A percentile compares a stretch with the other conserved stretches of the same genome.
phyloP scores from a whole-genome alignment of 2,329 filamentous ascomycete genomes.

The Gnomoniopsis sp. region DNA sequence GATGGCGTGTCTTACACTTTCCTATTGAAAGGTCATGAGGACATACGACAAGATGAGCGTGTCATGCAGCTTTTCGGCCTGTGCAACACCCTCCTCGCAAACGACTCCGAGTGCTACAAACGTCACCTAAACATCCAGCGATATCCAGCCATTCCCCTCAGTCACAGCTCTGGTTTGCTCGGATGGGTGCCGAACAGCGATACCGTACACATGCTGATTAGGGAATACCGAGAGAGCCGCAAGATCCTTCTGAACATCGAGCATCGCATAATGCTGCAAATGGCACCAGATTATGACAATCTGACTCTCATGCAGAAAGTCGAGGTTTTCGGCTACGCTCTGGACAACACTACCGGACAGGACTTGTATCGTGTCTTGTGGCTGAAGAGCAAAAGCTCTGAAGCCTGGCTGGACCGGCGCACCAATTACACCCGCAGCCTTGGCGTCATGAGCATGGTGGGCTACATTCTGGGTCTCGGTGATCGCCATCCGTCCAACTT shows the following conservation, averaged over 20 bases:
- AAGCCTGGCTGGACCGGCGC: conserved; percentile 93
- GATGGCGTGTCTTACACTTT: conserved; percentile 88
- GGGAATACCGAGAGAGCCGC: conserved; percentile 93
- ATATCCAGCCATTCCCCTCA: conserved; percentile 94
- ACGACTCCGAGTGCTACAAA: conserved; percentile 96
- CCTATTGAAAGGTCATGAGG: conserved; percentile 96
- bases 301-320: conserved; percentile 99
- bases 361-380: conserved; percentile 97
- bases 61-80: conserved; percentile 99
- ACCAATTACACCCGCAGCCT: conserved; percentile 99
- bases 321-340: conserved; percentile 96
- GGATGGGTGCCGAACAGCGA: conserved; percentile 98
- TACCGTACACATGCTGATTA: conserved; percentile 92
- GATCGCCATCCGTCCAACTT: conserved; percentile 97
- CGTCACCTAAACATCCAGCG: conserved; percentile 93
- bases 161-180: conserved; percentile 90
- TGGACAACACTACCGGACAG: conserved; percentile 98
- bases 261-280: conserved; percentile 99
- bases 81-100: conserved; percentile 89
- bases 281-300: conserved; percentile 98
- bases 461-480: conserved; percentile 94
- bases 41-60: conserved; percentile 97
- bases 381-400: conserved; percentile 97
- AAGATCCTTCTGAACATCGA: conserved; percentile 99
- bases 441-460: conserved; percentile 99